Conservation (phyloP, 2,329 filamentous ascomycete species). For the Pestalotiopsis sp. region DNA sequence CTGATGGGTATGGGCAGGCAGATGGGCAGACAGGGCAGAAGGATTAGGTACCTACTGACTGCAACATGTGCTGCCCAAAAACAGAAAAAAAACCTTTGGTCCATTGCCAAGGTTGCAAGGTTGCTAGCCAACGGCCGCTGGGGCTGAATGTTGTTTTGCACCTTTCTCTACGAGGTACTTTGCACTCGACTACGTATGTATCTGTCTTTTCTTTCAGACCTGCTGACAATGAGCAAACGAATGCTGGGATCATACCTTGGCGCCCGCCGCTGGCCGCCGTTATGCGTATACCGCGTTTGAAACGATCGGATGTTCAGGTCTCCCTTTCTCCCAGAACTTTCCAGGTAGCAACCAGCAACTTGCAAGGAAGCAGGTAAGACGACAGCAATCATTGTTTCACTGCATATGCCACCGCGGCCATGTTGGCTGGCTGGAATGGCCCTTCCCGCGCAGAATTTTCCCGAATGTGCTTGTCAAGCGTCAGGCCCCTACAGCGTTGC, state of each 20-base stretch:
- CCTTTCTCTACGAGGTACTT: background rate
- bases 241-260: background rate
- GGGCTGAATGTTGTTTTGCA: background rate
- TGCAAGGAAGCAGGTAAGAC: background rate
- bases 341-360: background rate
- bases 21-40: background rate
- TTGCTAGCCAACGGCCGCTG: background rate
- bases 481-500: background rate
- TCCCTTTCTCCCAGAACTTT: background rate
- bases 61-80: background rate
- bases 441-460: background rate
- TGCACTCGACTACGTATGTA: background rate
- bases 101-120: background rate
- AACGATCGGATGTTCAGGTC: background rate
- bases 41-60: background rate
- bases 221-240: background rate
- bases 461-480: background rate
- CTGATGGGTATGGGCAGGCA: background rate
- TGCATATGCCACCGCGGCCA: background rate
- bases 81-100: background rate
- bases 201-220: background rate
- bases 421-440: background rate
- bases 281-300: background rate
- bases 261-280: background rate
- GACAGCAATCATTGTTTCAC: background rate